Conservation (phyloP, 768 basidiomycete species). For the Psilocybe cubensis region DNA sequence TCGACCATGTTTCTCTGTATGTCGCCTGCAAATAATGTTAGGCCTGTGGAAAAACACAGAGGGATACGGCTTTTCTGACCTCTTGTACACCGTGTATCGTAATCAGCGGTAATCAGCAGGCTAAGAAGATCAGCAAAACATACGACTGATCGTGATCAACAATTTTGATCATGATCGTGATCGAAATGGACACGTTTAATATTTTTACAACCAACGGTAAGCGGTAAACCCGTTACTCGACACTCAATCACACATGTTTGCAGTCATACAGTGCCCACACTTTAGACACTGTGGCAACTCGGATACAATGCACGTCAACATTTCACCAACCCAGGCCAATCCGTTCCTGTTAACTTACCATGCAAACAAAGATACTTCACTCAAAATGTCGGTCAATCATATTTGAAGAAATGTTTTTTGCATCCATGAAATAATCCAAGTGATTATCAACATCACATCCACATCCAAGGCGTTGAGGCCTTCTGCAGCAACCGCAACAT, state of each 20-base stretch:
- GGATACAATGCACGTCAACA: neutral
- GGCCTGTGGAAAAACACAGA: neutral
- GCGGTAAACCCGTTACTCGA: neutral
- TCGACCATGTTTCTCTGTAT: constrained; percentile 16
- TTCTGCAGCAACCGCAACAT: constrained; percentile 16
- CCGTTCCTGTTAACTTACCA: neutral
- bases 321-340: neutral
- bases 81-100: neutral
- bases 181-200: neutral
- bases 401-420: neutral
- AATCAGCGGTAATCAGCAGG: neutral
- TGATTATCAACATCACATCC: constrained; percentile 9
- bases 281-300: neutral
- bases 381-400: neutral
- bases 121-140: neutral
- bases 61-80: neutral
- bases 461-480: constrained; percentile 56
- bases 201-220: too few relatives aligned
- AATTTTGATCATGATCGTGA: constrained; percentile 6
- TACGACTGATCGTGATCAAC: neutral
- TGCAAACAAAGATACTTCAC: too few relatives aligned
- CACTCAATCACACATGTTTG: neutral
- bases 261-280: too few relatives aligned
- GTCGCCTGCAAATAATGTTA: neutral
- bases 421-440: constrained; percentile 3